These are phyloP conservation scores for Obelidium mucronatum DNA, from an alignment of 192 early-diverging fungal genomes.

Conservation along the genomic window DNA sequence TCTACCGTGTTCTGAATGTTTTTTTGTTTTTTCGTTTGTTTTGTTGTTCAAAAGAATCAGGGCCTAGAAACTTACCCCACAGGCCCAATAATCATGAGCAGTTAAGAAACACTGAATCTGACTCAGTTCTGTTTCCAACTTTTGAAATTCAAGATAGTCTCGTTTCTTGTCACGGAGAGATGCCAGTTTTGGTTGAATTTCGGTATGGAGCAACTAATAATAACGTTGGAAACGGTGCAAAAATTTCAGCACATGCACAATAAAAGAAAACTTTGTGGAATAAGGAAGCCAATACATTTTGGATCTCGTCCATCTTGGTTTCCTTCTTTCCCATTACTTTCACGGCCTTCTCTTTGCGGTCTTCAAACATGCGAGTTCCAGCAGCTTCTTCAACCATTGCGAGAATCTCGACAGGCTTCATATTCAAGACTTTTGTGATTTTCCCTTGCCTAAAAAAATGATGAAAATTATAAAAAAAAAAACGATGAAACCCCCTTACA, in stretches of 20 bases:
- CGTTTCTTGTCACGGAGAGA: constrained; percentile 86
- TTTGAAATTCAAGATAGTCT: constrained; percentile 91
- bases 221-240: background rate
- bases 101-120: constrained; percentile 79
- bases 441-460: constrained; percentile 71
- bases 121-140: constrained; percentile 90
- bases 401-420: constrained; percentile 96
- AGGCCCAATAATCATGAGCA: constrained; percentile 82
- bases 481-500: constrained; percentile 48
- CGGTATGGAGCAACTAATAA: constrained; percentile 67
- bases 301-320: constrained; percentile 92
- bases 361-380: constrained; percentile 99
- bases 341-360: constrained; percentile 93
- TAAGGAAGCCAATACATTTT: constrained; percentile 63
- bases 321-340: constrained; percentile 96
- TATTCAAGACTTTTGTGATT: constrained; percentile 99
- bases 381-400: constrained; percentile 99
- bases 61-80: constrained; percentile 48
- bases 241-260: constrained; percentile 13
- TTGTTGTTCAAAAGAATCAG: background rate
- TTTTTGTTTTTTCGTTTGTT: too few species aligned
- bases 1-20: constrained; percentile 46
- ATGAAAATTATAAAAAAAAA: background rate
- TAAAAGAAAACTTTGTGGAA: background rate
- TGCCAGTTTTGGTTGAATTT: constrained; percentile 94